These are phyloP conservation scores for Kandelia obovata DNA, from an alignment of 345 rosid genomes.

Conservation along the genomic window DNA sequence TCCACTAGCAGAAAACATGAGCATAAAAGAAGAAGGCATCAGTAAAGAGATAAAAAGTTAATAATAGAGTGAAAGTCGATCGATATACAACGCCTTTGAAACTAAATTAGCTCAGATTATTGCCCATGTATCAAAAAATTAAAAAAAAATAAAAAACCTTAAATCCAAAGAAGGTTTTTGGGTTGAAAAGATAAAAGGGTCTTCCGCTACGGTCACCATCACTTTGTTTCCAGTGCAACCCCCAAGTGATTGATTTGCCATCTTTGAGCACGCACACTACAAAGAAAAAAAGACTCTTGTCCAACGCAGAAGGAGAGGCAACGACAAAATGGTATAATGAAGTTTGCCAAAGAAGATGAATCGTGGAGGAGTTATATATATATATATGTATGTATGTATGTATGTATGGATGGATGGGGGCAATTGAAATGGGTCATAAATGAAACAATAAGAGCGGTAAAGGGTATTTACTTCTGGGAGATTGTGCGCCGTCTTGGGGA, in stretches of 20 bases:
- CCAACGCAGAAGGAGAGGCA: constrained; percentile 9
- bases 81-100: not conserved
- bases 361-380: too few species aligned
- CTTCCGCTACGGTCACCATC: constrained; percentile 24
- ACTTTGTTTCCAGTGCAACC: constrained; percentile 3
- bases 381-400: not conserved
- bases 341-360: not conserved
- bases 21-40: not conserved
- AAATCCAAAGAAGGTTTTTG: constrained; percentile 19
- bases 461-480: constrained; percentile 4
- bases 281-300: not conserved
- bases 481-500: constrained; percentile 32
- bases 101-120: not conserved
- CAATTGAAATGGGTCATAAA: not conserved
- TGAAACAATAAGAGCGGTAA: not conserved
- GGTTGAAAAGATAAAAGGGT: constrained; percentile 18
- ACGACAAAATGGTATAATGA: too few species aligned
- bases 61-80: too few species aligned
- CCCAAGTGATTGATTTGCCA: not conserved
- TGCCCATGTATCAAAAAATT: too few species aligned
- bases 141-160: constrained; percentile 9
- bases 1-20: constrained; percentile 15
- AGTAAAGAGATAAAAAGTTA: too few species aligned
- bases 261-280: not conserved
- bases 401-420: too few species aligned